phyloP scores from a whole-genome alignment of 2,329 filamentous ascomycete genomes.

The Fusarium solani-melongenae region DNA sequence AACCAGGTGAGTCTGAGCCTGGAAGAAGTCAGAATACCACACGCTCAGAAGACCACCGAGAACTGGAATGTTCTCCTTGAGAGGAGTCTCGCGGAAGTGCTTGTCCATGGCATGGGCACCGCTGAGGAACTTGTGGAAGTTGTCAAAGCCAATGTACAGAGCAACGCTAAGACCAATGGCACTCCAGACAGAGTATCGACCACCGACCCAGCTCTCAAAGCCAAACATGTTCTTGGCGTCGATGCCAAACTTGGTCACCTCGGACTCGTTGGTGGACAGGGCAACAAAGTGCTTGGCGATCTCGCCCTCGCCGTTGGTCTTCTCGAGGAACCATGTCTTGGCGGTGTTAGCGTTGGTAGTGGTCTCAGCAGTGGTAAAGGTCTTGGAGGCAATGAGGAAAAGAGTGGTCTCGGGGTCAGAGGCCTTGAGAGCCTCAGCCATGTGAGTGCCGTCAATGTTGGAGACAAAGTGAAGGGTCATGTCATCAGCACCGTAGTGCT shows the following conservation, averaged over 20 bases:
- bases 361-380: conserved; percentile 98
- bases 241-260: conserved; percentile 99
- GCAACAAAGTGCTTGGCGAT: conserved; percentile 99
- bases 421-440: conserved; percentile 88
- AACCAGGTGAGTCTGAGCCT: conserved; percentile 96
- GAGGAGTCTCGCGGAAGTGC: conserved; percentile 91
- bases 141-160: conserved; percentile 95
- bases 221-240: conserved; percentile 99
- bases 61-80: conserved; percentile 94
- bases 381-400: conserved; percentile 98
- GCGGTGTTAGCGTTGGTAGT: conserved; percentile 97
- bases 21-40: conserved; percentile 99
- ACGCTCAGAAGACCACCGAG: conserved; percentile 94
- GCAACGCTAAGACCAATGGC: conserved; percentile 96
- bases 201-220: conserved; percentile 98
- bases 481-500: conserved; percentile 88
- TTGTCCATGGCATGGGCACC: conserved; percentile 98
- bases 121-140: conserved; percentile 95
- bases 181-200: conserved; percentile 98
- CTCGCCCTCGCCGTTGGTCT: conserved; percentile 78
- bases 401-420: conserved; percentile 98
- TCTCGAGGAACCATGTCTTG: conserved; percentile 95
- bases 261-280: conserved; percentile 92
- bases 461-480: conserved; percentile 97
- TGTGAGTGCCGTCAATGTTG: conserved; percentile 99